Percentiles rank a stretch among this genome's conserved stretches.
Conservation (phyloP, 345 rosid genomes). For the Atalantia buxifolia region DNA sequence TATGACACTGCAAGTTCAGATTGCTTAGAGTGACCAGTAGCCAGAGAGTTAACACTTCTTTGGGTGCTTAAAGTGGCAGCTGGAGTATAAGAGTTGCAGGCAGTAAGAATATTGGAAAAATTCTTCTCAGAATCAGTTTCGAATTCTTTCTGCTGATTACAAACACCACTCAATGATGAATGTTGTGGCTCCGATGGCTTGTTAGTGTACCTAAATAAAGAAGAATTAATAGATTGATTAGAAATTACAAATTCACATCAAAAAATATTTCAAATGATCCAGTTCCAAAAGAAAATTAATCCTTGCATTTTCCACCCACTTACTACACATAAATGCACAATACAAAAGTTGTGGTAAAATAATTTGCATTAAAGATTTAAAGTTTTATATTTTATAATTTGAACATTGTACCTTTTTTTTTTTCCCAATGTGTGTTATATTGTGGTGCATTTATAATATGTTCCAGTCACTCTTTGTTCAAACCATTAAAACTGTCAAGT, state of each 20-base stretch:
- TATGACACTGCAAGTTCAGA: conserved; percentile 38
- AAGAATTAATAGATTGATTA: conserved; percentile 21
- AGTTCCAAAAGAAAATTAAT: background rate
- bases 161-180: conserved; percentile 27
- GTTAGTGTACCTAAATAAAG: conserved; percentile 56
- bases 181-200: conserved; percentile 40
- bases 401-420: background rate
- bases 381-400: background rate
- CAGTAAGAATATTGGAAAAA: conserved; percentile 18
- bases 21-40: conserved; percentile 30
- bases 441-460: background rate
- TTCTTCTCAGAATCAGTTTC: conserved; percentile 28
- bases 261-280: background rate
- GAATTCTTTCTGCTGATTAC: conserved; percentile 27
- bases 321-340: background rate
- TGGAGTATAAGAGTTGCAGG: conserved; percentile 31
- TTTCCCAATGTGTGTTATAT: background rate
- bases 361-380: background rate
- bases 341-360: background rate
- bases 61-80: conserved; percentile 41
- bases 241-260: conserved; percentile 4
- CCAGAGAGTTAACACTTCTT: conserved; percentile 36
- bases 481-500: background rate
- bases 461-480: background rate
- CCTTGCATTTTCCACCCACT: no score